These are phyloP conservation scores for Grosmannia clavigera DNA, from an alignment of 2,329 filamentous ascomycete species.

Conservation along the genomic window DNA sequence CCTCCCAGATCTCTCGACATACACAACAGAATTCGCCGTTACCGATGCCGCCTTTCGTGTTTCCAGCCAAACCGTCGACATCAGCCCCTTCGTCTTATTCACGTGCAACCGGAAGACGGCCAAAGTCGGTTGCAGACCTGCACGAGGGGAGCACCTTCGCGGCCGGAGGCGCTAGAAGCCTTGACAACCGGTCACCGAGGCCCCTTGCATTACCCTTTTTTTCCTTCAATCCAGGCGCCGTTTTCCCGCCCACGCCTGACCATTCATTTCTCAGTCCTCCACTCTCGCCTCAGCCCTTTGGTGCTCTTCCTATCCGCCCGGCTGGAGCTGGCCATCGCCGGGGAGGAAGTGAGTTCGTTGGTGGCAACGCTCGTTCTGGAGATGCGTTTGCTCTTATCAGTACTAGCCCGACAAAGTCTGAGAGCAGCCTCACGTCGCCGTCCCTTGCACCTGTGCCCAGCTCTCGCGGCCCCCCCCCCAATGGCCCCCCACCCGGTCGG, in stretches of 20 bases:
- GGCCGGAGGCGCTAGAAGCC: not conserved
- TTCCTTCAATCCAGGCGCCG: conserved; percentile 33
- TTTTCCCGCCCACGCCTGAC: conserved; percentile 20
- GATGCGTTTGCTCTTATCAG: conserved; percentile 50
- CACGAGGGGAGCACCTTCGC: conserved; percentile 17
- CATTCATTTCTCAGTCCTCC: conserved; percentile 39
- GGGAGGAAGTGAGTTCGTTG: conserved; percentile 78
- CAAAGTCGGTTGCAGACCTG: conserved; percentile 39
- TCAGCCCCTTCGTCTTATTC: conserved; percentile 36
- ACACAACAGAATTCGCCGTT: conserved; percentile 23
- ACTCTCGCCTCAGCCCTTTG: conserved; percentile 38
- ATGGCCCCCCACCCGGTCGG: conserved; percentile 24
- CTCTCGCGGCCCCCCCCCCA: not conserved
- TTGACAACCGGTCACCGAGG: conserved; percentile 14
- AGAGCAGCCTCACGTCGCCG: conserved; percentile 45
- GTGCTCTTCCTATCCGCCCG: conserved; percentile 37
- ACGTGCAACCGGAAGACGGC: conserved; percentile 35
- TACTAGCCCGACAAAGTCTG: conserved; percentile 55
- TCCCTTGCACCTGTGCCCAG: conserved; percentile 22
- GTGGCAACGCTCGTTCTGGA: conserved; percentile 51
- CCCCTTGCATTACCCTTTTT: conserved; percentile 39
- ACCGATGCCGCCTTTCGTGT: conserved; percentile 54
- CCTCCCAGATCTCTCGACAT: conserved; percentile 19
- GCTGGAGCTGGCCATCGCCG: conserved; percentile 64
- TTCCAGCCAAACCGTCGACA: conserved; percentile 38